Evolutionary conservation across 805 yeast genomes (phyloP).

Genomic region (Novakomyces olei): DNA sequence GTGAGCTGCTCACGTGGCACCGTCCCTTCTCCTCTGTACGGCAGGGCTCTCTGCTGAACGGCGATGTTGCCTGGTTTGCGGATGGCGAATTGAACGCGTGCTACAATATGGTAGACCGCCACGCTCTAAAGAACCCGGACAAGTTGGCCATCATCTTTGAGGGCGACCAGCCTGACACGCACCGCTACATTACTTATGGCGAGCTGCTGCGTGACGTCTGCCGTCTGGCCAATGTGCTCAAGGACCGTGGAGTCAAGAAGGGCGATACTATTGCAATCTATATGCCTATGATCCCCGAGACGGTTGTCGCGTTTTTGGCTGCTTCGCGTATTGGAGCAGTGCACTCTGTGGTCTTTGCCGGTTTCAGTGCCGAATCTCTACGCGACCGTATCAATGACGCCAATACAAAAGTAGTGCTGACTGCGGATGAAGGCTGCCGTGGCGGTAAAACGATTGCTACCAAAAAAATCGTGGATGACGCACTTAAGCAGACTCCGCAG

Average conservation of each 20-base stretch:
- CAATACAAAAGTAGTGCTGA: slow-evolving; percentile 61
- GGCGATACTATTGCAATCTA: slow-evolving; percentile 96
- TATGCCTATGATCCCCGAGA: slow-evolving; percentile 95
- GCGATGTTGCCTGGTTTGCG: slow-evolving; percentile 81
- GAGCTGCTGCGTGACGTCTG: slow-evolving; percentile 70
- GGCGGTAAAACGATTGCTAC: slow-evolving; percentile 87
- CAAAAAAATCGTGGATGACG: slow-evolving; percentile 89
- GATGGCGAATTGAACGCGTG: slow-evolving; percentile 85
- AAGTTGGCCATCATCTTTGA: slow-evolving; percentile 57
- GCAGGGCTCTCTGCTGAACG: slow-evolving; percentile 44
- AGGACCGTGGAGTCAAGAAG: slow-evolving; percentile 65
- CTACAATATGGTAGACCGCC: slow-evolving; percentile 87
- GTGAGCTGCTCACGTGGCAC: slow-evolving; percentile 56
- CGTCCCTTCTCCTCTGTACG: slow-evolving; percentile 43
- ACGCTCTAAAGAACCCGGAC: slow-evolving; percentile 70
- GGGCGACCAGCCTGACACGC: slow-evolving; percentile 72
- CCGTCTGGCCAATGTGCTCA: slow-evolving; percentile 64
- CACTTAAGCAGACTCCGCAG: slow-evolving; percentile 42
- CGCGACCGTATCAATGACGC: slow-evolving; percentile 82
- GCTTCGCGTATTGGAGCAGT: slow-evolving; percentile 85
- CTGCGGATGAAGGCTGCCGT: slow-evolving; percentile 87
- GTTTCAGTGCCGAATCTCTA: slow-evolving; percentile 82
- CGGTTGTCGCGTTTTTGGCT: slow-evolving; percentile 82
- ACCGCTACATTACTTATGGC: slow-evolving; percentile 56
- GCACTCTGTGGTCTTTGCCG: slow-evolving; percentile 92